phyloP scores from a whole-genome alignment of 805 yeast species.

The Cyberlindnera amylophila region DNA sequence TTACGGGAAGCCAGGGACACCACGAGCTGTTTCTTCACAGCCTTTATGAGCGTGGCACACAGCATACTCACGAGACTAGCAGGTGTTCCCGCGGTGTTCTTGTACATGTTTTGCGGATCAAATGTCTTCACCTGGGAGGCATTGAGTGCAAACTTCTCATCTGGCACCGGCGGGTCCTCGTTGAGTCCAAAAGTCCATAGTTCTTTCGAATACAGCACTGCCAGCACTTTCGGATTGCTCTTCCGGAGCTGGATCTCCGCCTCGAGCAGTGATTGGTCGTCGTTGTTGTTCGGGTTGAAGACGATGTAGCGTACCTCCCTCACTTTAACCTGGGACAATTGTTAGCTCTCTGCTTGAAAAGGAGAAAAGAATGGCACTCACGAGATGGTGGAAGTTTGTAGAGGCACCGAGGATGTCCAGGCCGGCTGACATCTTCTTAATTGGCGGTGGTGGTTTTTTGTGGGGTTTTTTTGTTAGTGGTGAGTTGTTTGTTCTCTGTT shows the following conservation, averaged over 20 bases:
- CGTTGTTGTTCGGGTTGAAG: slow-evolving; percentile 17
- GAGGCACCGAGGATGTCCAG: slow-evolving; percentile 17
- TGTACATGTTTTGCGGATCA: slow-evolving; percentile 18
- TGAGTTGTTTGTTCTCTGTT: no score
- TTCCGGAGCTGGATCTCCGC: slow-evolving; percentile 37
- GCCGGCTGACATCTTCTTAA: slow-evolving; percentile 4
- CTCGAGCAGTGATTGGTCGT: slow-evolving; percentile 39
- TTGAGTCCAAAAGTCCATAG: slow-evolving; percentile 43
- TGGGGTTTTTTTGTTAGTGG: no score
- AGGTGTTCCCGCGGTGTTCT: slow-evolving; percentile 16
- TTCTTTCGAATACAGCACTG: slow-evolving; percentile 37
- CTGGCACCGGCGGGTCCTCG: slow-evolving; percentile 32
- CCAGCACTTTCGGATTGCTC: slow-evolving; percentile 33
- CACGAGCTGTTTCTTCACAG: slow-evolving; percentile 41
- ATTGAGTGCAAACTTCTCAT: slow-evolving; percentile 17
- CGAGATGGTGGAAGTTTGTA: slow-evolving; percentile 24
- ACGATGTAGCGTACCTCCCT: slow-evolving; percentile 20
- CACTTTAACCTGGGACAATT: slow-evolving; percentile 10
- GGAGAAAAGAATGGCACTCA: slow-evolving; percentile 9
- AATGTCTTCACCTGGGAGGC: slow-evolving; percentile 15
- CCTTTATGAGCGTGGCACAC: slow-evolving; percentile 46
- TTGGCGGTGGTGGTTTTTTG: no score
- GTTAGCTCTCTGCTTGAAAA: background rate
- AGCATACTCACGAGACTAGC: slow-evolving; percentile 32
- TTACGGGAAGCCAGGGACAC: slow-evolving; percentile 31